Evolutionary conservation across 106 monocot species (phyloP).

Genomic region (Allium cepa): DNA sequence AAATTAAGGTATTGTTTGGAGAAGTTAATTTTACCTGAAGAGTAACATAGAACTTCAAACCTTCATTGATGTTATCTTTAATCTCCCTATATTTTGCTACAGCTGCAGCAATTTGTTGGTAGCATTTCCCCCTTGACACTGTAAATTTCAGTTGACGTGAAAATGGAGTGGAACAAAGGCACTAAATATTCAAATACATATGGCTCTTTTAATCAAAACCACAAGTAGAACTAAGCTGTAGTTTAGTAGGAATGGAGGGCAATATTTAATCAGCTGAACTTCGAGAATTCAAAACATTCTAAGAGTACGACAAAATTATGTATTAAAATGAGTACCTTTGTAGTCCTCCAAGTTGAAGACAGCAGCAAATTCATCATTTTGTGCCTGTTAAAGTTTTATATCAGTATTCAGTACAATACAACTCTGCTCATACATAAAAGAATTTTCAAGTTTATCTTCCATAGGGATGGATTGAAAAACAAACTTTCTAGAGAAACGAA

Average conservation of each 20-base stretch:
- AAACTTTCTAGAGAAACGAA: too few species aligned
- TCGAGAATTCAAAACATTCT: neutral
- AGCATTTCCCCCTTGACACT: constrained; percentile 85
- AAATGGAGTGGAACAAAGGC: neutral
- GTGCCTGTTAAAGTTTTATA: constrained; percentile 41
- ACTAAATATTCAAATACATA: neutral
- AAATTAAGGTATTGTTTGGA: neutral
- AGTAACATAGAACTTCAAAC: constrained; percentile 94
- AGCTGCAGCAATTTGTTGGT: constrained; percentile 81
- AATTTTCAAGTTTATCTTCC: too few species aligned
- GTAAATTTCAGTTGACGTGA: constrained; percentile 5
- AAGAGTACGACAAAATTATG: neutral
- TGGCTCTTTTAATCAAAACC: neutral
- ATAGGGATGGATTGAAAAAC: too few species aligned
- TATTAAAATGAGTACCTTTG: constrained; percentile 37
- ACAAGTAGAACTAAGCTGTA: neutral
- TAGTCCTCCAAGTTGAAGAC: constrained; percentile 92
- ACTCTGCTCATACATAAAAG: too few species aligned
- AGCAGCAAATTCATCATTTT: constrained; percentile 84
- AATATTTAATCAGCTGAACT: neutral
- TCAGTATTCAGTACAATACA: neutral
- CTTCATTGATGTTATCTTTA: constrained; percentile 92
- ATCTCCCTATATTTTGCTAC: constrained; percentile 86
- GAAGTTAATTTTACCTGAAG: constrained; percentile 46
- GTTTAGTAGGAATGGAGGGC: too few species aligned